These are phyloP conservation scores for Spizellomyces punctatus DNA, from an alignment of 192 early-diverging fungal genomes.

Conservation along the genomic window DNA sequence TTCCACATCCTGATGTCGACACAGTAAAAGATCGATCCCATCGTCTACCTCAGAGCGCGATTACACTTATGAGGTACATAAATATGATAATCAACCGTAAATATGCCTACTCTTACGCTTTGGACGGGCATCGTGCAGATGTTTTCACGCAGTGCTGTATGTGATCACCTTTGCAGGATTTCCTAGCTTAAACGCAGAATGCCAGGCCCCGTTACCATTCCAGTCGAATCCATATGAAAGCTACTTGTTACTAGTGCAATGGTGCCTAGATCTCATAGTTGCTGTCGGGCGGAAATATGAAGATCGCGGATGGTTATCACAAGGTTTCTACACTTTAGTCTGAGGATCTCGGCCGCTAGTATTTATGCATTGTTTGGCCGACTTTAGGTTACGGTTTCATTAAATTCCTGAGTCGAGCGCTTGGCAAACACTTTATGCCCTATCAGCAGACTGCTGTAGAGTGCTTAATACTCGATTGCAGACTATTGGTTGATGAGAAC, in stretches of 20 bases:
- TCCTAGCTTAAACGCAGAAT: conserved; percentile 32
- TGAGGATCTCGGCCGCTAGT: too few relatives aligned
- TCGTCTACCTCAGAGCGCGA: not conserved
- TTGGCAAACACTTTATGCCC: conserved; percentile 20
- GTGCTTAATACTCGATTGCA: conserved; percentile 25
- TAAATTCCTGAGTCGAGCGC: conserved; percentile 33
- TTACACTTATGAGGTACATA: not conserved
- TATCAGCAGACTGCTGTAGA: conserved; percentile 22
- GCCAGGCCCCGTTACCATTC: not conserved
- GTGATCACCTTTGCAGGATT: conserved; percentile 36
- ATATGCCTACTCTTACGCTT: too few relatives aligned
- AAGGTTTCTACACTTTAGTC: conserved; percentile 39
- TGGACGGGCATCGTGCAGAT: conserved; percentile 1
- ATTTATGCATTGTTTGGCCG: too few relatives aligned
- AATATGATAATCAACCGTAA: too few relatives aligned
- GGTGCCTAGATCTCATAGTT: conserved; percentile 39
- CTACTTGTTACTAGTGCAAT: conserved; percentile 13
- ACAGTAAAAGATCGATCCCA: not conserved
- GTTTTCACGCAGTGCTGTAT: conserved; percentile 28
- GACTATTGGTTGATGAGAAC: conserved; percentile 16
- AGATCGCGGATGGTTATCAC: conserved; percentile 42
- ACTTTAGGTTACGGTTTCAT: conserved; percentile 21
- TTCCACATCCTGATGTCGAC: not conserved
- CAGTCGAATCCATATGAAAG: not conserved
- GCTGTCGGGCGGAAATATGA: conserved; percentile 27